phyloP scores from a whole-genome alignment of 208 protist genomes.

The Vickermania spadyakhi region DNA sequence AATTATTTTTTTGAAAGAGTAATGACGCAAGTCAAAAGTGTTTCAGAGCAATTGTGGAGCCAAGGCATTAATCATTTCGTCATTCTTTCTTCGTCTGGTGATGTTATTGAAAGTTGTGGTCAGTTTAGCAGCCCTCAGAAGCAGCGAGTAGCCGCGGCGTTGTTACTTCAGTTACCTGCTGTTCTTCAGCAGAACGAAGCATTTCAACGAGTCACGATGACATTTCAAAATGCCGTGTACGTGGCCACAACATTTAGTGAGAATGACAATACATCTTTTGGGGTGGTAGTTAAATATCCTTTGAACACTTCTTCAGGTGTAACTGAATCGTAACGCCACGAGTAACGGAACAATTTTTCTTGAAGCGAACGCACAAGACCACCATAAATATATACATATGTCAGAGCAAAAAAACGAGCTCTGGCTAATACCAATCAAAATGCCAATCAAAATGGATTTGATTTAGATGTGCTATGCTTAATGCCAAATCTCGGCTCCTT shows the following conservation, averaged over 20 bases:
- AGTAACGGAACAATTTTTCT: too few relatives aligned
- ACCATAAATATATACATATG: background rate
- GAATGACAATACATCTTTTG: constrained; percentile 25
- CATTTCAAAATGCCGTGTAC: constrained; percentile 64
- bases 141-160: constrained; percentile 56
- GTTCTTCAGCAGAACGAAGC: constrained; percentile 41
- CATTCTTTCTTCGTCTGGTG: constrained; percentile 48
- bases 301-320: too few relatives aligned
- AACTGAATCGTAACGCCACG: too few relatives aligned
- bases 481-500: background rate
- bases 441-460: too few relatives aligned
- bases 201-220: constrained; percentile 69
- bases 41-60: constrained; percentile 81
- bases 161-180: constrained; percentile 52
- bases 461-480: too few relatives aligned
- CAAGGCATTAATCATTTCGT: constrained; percentile 80
- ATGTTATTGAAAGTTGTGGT: constrained; percentile 65
- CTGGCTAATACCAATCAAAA: too few relatives aligned
- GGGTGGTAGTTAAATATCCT: constrained; percentile 50
- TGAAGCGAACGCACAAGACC: too few relatives aligned
- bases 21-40: constrained; percentile 54
- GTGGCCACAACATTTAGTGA: constrained; percentile 54
- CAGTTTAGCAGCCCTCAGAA: constrained; percentile 64
- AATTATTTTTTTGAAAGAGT: background rate
- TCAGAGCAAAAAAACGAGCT: too few relatives aligned